These are phyloP conservation scores for Colletotrichum somersetense DNA, from an alignment of 2,329 filamentous ascomycete species.

Conservation along the genomic window DNA sequence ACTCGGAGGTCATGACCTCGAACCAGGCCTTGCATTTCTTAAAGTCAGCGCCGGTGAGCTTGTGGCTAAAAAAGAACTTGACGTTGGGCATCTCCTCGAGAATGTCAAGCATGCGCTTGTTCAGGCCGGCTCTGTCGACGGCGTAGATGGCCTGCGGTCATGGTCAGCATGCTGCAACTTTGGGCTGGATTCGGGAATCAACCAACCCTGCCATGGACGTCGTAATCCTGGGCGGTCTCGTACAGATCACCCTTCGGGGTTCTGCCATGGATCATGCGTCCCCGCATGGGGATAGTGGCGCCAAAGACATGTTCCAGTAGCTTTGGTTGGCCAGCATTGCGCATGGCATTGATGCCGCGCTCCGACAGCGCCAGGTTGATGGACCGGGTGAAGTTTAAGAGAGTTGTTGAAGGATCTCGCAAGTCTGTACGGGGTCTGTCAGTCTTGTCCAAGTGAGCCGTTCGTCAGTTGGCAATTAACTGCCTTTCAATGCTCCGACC, in stretches of 20 bases:
- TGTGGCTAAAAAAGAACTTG: conserved; percentile 92
- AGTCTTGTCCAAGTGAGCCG: not conserved
- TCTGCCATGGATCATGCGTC: conserved; percentile 93
- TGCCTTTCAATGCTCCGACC: not conserved
- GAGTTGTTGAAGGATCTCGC: conserved; percentile 82
- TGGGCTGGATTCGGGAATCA: not conserved
- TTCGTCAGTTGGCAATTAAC: not conserved
- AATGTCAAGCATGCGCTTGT: conserved; percentile 85
- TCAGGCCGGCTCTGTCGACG: conserved; percentile 86
- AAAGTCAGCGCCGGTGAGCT: conserved; percentile 92
- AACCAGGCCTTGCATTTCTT: conserved; percentile 86
- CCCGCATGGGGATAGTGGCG: conserved; percentile 91
- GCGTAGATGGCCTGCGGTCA: conserved; percentile 79
- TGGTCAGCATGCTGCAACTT: not conserved
- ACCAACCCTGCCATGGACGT: conserved; percentile 84
- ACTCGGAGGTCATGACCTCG: conserved; percentile 63
- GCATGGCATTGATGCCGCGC: conserved; percentile 90
- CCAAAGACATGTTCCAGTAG: conserved; percentile 81
- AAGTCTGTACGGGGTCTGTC: conserved; percentile 72
- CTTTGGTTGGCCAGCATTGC: conserved; percentile 72
- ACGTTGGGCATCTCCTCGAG: conserved; percentile 90
- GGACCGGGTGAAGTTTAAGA: conserved; percentile 97
- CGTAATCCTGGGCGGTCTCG: conserved; percentile 88
- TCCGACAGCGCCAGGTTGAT: conserved; percentile 97
- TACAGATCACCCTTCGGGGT: conserved; percentile 74